These are phyloP conservation scores for Kwoniella sp. DNA, from an alignment of 768 basidiomycete genomes.

Conservation along the genomic window DNA sequence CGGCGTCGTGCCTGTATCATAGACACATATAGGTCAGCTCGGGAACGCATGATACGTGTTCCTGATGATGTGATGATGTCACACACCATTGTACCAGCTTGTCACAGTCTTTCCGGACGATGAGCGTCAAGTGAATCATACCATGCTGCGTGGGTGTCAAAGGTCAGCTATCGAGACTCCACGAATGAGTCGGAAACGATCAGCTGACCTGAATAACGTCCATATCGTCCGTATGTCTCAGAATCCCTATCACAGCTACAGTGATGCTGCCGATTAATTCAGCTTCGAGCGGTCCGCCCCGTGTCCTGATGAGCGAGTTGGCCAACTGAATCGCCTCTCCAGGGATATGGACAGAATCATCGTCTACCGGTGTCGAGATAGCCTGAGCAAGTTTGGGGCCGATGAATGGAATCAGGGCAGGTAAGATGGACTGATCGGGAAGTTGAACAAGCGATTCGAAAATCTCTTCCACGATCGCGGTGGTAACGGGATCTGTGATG, in stretches of 20 bases:
- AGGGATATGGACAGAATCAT: conserved; percentile 70
- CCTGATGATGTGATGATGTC: background rate
- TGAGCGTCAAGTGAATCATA: conserved; percentile 73
- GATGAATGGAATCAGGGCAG: conserved; percentile 70
- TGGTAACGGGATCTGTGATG: conserved; percentile 76
- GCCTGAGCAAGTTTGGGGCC: conserved; percentile 72
- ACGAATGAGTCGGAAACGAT: too few relatives aligned
- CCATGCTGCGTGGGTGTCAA: conserved; percentile 65
- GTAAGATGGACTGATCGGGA: conserved; percentile 66
- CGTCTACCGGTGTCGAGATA: conserved; percentile 61
- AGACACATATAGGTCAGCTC: background rate
- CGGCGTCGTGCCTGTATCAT: conserved; percentile 60
- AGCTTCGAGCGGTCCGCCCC: conserved; percentile 68
- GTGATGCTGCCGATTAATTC: conserved; percentile 79
- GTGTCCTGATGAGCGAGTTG: conserved; percentile 70
- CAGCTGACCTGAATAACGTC: conserved; percentile 63
- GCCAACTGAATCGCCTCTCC: conserved; percentile 81
- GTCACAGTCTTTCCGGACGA: conserved; percentile 82
- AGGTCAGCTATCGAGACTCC: background rate
- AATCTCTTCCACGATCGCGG: conserved; percentile 81
- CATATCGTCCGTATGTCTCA: conserved; percentile 76
- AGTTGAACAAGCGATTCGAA: conserved; percentile 71
- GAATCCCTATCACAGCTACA: conserved; percentile 70
- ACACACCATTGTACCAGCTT: conserved; percentile 75
- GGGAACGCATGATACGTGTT: background rate